Percentiles rank a stretch among this genome's conserved stretches.
phyloP scores from a whole-genome alignment of 148 eudicot genomes.

The Rhododendron molle region DNA sequence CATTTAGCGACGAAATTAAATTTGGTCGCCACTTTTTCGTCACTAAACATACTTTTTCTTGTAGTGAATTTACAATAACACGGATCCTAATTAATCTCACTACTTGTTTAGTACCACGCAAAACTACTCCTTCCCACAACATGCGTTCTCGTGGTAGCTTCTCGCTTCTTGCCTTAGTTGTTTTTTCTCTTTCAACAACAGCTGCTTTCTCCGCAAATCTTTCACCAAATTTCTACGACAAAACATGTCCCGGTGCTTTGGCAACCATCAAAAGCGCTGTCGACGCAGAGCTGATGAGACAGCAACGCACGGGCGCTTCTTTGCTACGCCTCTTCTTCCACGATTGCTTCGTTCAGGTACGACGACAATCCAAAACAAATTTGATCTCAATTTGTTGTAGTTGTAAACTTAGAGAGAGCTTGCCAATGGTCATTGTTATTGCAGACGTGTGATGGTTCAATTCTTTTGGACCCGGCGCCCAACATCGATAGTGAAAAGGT shows the following conservation, averaged over 20 bases:
- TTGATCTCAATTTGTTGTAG: background rate
- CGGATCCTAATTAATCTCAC: background rate
- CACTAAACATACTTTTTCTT: too few species aligned
- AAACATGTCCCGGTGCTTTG: constrained; percentile 27
- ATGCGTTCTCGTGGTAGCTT: background rate
- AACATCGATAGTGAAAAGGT: constrained; percentile 24
- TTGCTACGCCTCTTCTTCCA: constrained; percentile 31
- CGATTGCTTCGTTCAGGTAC: constrained; percentile 34
- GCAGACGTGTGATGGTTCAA: constrained; percentile 37
- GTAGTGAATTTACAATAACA: background rate
- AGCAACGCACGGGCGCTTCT: constrained; percentile 34
- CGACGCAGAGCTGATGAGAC: constrained; percentile 17
- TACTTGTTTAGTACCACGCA: too few species aligned
- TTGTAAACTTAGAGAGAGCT: too few species aligned
- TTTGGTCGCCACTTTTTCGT: too few species aligned
- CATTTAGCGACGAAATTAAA: too few species aligned
- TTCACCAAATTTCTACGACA: constrained; percentile 22
- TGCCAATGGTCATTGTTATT: background rate
- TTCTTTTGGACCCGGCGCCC: constrained; percentile 24
- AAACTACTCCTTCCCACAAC: background rate
- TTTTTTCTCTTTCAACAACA: background rate
- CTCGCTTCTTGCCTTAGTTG: background rate
- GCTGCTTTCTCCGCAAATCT: constrained; percentile 3
- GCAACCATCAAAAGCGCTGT: constrained; percentile 26
- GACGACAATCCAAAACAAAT: background rate